These are phyloP conservation scores for Mercurialis annua DNA, from an alignment of 345 rosid species.

Conservation along the genomic window DNA sequence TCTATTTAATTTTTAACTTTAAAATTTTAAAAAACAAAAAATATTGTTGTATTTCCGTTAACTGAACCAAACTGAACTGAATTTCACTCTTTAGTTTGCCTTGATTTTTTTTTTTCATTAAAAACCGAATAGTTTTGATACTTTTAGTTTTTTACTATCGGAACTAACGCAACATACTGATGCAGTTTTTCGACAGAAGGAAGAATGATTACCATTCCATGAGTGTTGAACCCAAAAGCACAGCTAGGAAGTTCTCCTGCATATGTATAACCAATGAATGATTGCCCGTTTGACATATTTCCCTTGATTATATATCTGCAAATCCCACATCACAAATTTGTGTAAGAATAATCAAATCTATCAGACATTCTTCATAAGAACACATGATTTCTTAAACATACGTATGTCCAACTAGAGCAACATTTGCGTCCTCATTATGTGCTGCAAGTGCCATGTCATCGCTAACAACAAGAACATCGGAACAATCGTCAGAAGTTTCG, in stretches of 20 bases:
- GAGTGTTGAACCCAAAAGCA: conserved; percentile 52
- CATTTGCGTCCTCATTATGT: conserved; percentile 61
- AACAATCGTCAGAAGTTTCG: conserved; percentile 37
- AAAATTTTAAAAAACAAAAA: no score
- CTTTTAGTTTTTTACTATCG: no score
- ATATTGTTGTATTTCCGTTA: no score
- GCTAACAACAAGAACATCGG: conserved; percentile 45
- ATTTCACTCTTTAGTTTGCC: no score
- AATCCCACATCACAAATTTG: background rate
- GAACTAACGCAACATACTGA: no score
- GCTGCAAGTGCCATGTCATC: conserved; percentile 50
- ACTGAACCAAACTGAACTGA: no score
- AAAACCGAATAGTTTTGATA: no score
- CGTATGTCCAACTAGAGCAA: conserved; percentile 55
- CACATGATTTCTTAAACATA: conserved; percentile 17
- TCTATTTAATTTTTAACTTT: no score
- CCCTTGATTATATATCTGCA: conserved; percentile 49
- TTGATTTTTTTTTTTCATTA: no score
- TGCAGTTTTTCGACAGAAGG: background rate
- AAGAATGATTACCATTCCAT: conserved; percentile 42
- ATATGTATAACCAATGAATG: conserved; percentile 47
- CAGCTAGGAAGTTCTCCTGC: conserved; percentile 76
- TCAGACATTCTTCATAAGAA: background rate
- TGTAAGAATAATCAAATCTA: background rate
- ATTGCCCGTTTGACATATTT: conserved; percentile 33